Conservation (phyloP, 139 green algal genomes). For the Yamagishiella unicocca region DNA sequence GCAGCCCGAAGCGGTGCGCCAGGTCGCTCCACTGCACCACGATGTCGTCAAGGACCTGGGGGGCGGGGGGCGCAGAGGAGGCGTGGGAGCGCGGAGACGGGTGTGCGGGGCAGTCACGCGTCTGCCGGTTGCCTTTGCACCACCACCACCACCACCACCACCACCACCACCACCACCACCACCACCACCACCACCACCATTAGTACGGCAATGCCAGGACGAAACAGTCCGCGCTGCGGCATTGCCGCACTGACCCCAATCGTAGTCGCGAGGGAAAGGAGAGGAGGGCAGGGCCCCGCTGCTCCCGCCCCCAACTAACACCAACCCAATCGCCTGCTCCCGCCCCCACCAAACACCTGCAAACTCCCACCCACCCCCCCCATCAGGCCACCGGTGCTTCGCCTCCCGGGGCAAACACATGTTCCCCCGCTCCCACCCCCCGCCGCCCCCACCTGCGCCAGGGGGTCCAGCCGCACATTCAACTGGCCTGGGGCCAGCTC, state of each 20-base stretch:
- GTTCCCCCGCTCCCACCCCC: too few species aligned
- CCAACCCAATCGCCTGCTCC: not conserved
- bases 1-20: constrained; percentile 40
- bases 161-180: too few species aligned
- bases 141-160: too few species aligned
- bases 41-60: constrained; percentile 53
- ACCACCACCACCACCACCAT: too few species aligned
- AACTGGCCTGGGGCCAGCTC: constrained; percentile 45
- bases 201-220: too few species aligned
- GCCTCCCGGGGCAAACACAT: too few species aligned
- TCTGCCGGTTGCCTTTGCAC: too few species aligned
- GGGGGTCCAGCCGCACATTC: constrained; percentile 13
- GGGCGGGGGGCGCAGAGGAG: not conserved
- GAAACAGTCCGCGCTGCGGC: too few species aligned
- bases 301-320: not conserved
- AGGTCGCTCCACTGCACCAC: constrained; percentile 48
- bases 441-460: constrained; percentile 21
- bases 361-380: not conserved
- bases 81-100: not conserved
- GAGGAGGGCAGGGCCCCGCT: not conserved
- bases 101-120: too few species aligned
- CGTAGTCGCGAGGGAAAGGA: too few species aligned
- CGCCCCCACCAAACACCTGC: not conserved
- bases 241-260: too few species aligned
- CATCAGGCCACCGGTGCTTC: too few species aligned